Conservation (phyloP, 805 yeast species). For the Kazachstania martiniae region DNA sequence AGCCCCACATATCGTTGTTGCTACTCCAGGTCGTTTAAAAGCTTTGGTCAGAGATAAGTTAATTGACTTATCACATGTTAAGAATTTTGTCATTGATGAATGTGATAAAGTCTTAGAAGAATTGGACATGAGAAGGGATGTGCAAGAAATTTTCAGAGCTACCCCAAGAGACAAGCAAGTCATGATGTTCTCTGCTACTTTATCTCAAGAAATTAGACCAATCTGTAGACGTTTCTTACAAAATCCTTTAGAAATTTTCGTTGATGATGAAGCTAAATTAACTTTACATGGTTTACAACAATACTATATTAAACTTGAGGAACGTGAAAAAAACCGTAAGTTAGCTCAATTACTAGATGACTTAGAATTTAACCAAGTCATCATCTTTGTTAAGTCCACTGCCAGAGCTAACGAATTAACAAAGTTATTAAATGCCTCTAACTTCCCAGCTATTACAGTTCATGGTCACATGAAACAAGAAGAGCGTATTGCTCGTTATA, state of each 20-base stretch:
- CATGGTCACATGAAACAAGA: conserved; percentile 94
- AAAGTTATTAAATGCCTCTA: conserved; percentile 77
- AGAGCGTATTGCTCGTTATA: conserved; percentile 95
- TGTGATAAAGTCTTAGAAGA: conserved; percentile 96
- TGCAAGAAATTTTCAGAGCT: conserved; percentile 93
- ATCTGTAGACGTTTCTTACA: conserved; percentile 97
- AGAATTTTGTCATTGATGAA: conserved; percentile 93
- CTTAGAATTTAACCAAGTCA: conserved; percentile 95
- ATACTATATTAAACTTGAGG: conserved; percentile 81
- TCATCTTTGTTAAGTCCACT: conserved; percentile 87
- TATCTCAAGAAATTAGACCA: conserved; percentile 89
- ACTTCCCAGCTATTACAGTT: conserved; percentile 95
- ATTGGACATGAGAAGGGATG: conserved; percentile 93
- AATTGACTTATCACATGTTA: conserved; percentile 76
- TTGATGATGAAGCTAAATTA: conserved; percentile 94
- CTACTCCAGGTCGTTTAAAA: conserved; percentile 96
- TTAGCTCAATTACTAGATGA: conserved; percentile 87
- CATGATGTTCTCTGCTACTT: conserved; percentile 98
- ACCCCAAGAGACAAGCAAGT: conserved; percentile 98
- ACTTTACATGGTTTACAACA: conserved; percentile 98
- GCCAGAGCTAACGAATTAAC: conserved; percentile 87
- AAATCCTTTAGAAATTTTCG: conserved; percentile 93
- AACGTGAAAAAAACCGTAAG: conserved; percentile 86
- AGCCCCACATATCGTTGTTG: conserved; percentile 93
- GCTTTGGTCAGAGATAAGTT: conserved; percentile 89